phyloP scores from a whole-genome alignment of 1,284 basidiomycete genomes.

The Athelia psychrophila region DNA sequence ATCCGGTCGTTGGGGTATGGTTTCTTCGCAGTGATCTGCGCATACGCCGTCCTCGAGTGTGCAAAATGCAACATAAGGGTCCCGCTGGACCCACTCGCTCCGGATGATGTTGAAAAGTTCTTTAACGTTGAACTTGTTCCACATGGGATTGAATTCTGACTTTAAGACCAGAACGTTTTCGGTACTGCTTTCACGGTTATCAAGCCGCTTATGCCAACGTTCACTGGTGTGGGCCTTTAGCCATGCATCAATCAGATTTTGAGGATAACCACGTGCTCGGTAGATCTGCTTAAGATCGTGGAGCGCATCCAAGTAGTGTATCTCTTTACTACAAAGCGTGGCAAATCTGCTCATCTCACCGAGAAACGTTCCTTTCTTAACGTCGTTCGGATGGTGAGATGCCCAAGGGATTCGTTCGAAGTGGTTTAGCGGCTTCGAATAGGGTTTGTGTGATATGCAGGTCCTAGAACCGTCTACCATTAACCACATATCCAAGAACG shows the following conservation, averaged over 20 bases:
- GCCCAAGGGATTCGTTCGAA: conserved; percentile 21
- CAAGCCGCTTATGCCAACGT: conserved; percentile 8
- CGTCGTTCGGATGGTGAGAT: conserved; percentile 19
- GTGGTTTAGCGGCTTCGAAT: conserved; percentile 17
- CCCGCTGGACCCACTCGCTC: neutral
- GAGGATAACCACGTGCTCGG: conserved; percentile 16
- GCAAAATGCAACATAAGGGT: too few relatives aligned
- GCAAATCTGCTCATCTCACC: conserved; percentile 21
- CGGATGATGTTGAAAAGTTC: conserved; percentile 4
- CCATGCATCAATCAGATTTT: conserved; percentile 6
- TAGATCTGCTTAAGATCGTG: conserved; percentile 16
- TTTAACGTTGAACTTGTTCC: conserved; percentile 6
- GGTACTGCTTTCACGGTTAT: neutral
- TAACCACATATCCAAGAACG: conserved; percentile 16
- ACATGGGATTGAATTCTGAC: conserved; percentile 11
- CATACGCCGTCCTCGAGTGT: too few relatives aligned
- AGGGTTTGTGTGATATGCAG: conserved; percentile 10
- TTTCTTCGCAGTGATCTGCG: too few relatives aligned
- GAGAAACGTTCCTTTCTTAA: conserved; percentile 19
- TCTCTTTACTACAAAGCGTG: conserved; percentile 10
- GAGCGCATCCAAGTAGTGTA: conserved; percentile 12
- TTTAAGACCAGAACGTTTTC: conserved; percentile 11
- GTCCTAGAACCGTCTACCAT: conserved; percentile 4
- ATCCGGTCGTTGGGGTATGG: too few relatives aligned
- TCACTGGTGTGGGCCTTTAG: neutral